These are phyloP conservation scores for Hypericum perforatum DNA, from an alignment of 345 rosid genomes.

Conservation along the genomic window DNA sequence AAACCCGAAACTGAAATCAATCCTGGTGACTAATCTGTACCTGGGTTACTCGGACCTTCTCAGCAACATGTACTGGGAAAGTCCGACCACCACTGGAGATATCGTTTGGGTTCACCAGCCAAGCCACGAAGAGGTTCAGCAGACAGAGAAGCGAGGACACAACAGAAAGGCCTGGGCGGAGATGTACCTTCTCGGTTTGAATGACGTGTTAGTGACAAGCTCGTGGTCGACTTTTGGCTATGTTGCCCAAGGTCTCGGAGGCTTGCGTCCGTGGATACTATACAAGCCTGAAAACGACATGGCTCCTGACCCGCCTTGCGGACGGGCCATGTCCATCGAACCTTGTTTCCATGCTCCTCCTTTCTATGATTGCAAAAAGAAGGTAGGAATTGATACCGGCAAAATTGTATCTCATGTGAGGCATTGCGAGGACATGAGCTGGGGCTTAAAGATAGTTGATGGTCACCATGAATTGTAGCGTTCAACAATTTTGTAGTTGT, in stretches of 20 bases:
- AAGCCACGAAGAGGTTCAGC: slow-evolving; percentile 23
- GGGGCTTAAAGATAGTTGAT: slow-evolving; percentile 25
- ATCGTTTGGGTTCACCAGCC: slow-evolving; percentile 23
- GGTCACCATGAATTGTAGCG: slow-evolving; percentile 11
- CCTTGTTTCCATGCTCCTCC: slow-evolving; percentile 32
- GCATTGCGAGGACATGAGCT: slow-evolving; percentile 27
- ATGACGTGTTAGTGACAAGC: slow-evolving; percentile 21
- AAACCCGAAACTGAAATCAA: slow-evolving; percentile 15
- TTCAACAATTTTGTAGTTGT: slow-evolving; percentile 1
- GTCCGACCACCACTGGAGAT: slow-evolving; percentile 15
- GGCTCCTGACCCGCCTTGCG: slow-evolving; percentile 22
- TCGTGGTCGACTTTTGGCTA: slow-evolving; percentile 27
- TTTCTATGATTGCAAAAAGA: slow-evolving; percentile 23
- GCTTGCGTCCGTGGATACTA: slow-evolving; percentile 23
- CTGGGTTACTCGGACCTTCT: slow-evolving; percentile 16
- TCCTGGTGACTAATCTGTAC: slow-evolving; percentile 13
- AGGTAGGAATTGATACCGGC: slow-evolving; percentile 20
- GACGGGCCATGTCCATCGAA: slow-evolving; percentile 21
- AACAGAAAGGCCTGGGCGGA: slow-evolving; percentile 24
- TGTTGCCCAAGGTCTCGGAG: slow-evolving; percentile 28
- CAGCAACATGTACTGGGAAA: slow-evolving; percentile 19
- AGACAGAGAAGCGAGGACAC: slow-evolving; percentile 15
- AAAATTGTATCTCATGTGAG: slow-evolving; percentile 20
- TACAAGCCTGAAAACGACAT: slow-evolving; percentile 22
- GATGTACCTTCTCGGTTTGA: slow-evolving; percentile 23